Percentiles rank a stretch among this genome's conserved stretches.
Conservation (phyloP, 257 asterid genomes). For the Solanum commersonii region DNA sequence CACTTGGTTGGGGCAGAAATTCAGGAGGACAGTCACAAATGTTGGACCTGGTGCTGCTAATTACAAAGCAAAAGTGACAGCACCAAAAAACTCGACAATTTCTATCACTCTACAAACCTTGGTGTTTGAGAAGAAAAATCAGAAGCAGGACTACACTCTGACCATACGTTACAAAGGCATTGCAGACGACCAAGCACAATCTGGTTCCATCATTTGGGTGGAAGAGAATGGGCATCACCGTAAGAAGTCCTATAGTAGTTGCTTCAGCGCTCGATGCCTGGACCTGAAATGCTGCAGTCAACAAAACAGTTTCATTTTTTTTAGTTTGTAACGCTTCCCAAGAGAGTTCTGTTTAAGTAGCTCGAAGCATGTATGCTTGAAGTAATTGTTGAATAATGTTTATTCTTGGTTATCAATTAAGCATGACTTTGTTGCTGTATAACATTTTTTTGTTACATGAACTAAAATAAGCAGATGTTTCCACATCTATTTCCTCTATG, state of each 20-base stretch:
- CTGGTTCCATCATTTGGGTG: neutral
- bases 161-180: neutral
- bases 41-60: slow-evolving; percentile 1
- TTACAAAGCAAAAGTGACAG: neutral
- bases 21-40: slow-evolving; percentile 6
- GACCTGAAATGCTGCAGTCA: neutral
- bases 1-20: neutral
- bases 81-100: neutral
- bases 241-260: neutral
- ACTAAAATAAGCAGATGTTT: neutral
- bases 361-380: neutral
- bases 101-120: neutral
- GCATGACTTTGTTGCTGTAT: neutral
- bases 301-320: too few relatives aligned
- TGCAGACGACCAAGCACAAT: neutral
- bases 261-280: neutral
- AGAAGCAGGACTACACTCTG: neutral
- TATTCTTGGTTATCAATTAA: neutral
- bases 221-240: neutral
- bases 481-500: neutral
- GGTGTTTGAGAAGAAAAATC: neutral
- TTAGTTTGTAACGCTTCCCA: too few relatives aligned
- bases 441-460: neutral
- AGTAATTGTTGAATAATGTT: neutral
- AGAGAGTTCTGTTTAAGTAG: too few relatives aligned